phyloP scores from a whole-genome alignment of 2,329 filamentous ascomycete species.

The Penicillium polonicum region DNA sequence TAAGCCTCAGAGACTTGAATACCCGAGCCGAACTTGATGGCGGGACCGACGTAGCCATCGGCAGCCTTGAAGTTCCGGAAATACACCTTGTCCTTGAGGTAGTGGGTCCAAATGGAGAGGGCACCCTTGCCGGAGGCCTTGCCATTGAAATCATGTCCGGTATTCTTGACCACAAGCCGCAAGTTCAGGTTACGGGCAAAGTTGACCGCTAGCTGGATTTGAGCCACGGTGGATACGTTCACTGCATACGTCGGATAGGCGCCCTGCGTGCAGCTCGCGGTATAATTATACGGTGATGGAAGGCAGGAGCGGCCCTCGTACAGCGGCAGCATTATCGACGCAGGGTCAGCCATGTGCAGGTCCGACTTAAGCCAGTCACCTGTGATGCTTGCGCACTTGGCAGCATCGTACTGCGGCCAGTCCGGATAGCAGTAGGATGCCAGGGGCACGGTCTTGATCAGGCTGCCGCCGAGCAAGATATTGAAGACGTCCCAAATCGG shows the following conservation, averaged over 20 bases:
- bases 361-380: slow-evolving; percentile 28
- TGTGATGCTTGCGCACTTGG: slow-evolving; percentile 31
- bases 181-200: slow-evolving; percentile 26
- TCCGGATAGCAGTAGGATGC: slow-evolving; percentile 37
- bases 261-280: slow-evolving; percentile 25
- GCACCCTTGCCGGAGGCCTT: slow-evolving; percentile 59
- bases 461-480: slow-evolving; percentile 34
- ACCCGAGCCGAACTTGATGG: slow-evolving; percentile 55
- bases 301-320: slow-evolving; percentile 24
- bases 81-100: slow-evolving; percentile 22
- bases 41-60: slow-evolving; percentile 48
- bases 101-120: slow-evolving; percentile 27
- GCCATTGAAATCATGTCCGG: slow-evolving; percentile 48
- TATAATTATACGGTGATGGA: slow-evolving; percentile 14
- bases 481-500: slow-evolving; percentile 34
- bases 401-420: slow-evolving; percentile 33
- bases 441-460: slow-evolving; percentile 36
- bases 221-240: slow-evolving; percentile 30
- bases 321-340: slow-evolving; percentile 21
- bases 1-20: slow-evolving; percentile 52
- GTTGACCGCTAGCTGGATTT: slow-evolving; percentile 34
- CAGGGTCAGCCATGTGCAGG: slow-evolving; percentile 18
- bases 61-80: slow-evolving; percentile 37
- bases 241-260: slow-evolving; percentile 33
- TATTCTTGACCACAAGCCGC: slow-evolving; percentile 42